Evolutionary conservation across 2,329 filamentous ascomycete genomes (phyloP).

Genomic region (Cucurbitaria berberidis): DNA sequence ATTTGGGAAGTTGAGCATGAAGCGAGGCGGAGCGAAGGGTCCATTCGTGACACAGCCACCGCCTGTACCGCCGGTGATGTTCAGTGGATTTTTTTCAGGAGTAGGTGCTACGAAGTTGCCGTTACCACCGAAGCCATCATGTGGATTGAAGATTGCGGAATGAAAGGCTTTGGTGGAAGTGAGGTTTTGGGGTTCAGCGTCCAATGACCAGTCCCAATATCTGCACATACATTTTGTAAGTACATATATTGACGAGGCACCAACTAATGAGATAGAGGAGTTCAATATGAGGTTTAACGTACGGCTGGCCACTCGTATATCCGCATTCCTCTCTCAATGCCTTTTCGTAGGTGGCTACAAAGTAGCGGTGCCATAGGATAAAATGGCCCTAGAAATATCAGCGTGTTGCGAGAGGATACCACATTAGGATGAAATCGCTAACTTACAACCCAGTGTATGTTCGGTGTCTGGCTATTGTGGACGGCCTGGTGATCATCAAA

Average conservation of each 20-base stretch:
- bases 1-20: constrained; percentile 31
- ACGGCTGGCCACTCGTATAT: constrained; percentile 39
- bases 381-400: constrained; percentile 15
- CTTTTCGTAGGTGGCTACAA: constrained; percentile 29
- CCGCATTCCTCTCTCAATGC: constrained; percentile 31
- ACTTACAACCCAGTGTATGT: constrained; percentile 32
- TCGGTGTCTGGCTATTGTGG: constrained; percentile 24
- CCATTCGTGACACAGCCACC: constrained; percentile 44
- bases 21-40: constrained; percentile 33
- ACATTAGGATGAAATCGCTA: not conserved
- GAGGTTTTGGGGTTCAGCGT: constrained; percentile 23
- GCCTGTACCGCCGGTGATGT: constrained; percentile 35
- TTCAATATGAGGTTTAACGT: constrained; percentile 23
- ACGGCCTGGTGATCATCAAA: constrained; percentile 34
- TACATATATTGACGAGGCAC: not conserved
- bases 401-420: not conserved
- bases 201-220: constrained; percentile 34
- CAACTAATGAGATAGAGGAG: not conserved
- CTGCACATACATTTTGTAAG: constrained; percentile 7
- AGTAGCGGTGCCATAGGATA: constrained; percentile 32
- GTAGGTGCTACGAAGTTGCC: constrained; percentile 36
- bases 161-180: constrained; percentile 21
- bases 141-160: constrained; percentile 24
- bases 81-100: constrained; percentile 29
- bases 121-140: constrained; percentile 45